Conservation (phyloP, 768 basidiomycete species). For the Hygrocybe punicea region DNA sequence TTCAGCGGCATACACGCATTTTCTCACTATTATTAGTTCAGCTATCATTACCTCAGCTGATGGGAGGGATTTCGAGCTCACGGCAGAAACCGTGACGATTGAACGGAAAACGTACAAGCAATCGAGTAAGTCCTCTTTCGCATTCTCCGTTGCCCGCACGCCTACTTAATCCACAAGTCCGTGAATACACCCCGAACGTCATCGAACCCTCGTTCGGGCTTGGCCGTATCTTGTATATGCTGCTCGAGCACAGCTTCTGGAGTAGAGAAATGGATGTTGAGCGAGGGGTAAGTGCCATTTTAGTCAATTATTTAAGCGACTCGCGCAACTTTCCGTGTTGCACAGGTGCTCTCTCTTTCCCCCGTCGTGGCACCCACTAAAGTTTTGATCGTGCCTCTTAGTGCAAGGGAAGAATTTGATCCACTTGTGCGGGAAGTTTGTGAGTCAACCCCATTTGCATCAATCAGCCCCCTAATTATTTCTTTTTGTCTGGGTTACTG, state of each 20-base stretch:
- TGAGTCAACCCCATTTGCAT: no score
- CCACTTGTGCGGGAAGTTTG: conserved; percentile 87
- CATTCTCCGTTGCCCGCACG: neutral
- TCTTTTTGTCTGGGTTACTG: neutral
- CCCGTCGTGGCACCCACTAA: conserved; percentile 91
- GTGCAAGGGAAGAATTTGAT: conserved; percentile 77
- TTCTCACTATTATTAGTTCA: conserved; percentile 35
- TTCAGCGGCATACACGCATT: neutral
- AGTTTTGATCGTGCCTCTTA: conserved; percentile 93
- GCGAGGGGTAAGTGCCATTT: conserved; percentile 67
- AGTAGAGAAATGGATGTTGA: conserved; percentile 87
- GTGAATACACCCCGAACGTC: conserved; percentile 95
- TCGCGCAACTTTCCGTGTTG: conserved; percentile 7
- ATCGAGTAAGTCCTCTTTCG: conserved; percentile 52
- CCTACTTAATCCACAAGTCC: conserved; percentile 49
- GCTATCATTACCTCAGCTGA: conserved; percentile 55
- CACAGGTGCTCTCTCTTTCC: conserved; percentile 85
- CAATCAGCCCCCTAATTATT: conserved; percentile 6
- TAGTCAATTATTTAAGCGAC: conserved; percentile 6
- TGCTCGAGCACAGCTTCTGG: conserved; percentile 97
- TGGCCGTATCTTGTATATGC: conserved; percentile 89
- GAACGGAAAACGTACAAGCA: conserved; percentile 85
- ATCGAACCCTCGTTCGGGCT: conserved; percentile 98
- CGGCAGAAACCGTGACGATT: conserved; percentile 71
- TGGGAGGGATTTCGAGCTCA: conserved; percentile 66